Evolutionary conservation across 164 flowering plant species (phyloP), one percentile per base, ranked within the genome.

Genomic region (Liquidambar formosana): DNA sequence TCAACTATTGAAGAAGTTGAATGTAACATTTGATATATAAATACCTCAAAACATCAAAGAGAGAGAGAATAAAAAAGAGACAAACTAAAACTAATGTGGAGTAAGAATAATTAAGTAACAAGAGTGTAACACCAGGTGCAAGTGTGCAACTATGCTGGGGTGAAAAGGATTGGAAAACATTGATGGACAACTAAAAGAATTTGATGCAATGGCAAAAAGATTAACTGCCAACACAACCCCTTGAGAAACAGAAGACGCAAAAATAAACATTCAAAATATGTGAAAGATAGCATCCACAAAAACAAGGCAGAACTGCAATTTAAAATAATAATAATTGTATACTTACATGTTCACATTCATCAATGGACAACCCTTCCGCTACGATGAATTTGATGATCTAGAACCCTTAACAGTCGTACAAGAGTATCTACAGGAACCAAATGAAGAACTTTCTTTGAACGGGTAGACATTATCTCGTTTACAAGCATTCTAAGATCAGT

Each of bases 381-480:
- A n/a, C 83, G 84, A 76, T 85, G 99, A 78, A 95, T 89, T 70
- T 95, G 97, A 72, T 85, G 87, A 82, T 93, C 99, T 58, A 95
- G 76, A 73, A 89, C 85, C 68, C 67, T 85, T 57, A 95, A 76
- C 33, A 87, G 74, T 70, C 90, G 89, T 25, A 79, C 84, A 64
- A 95, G 92, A 76, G 65, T 73, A 69, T 89, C 94, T 68, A 83
- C 88, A 71, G 98, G 92, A 75, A 90, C 88, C 86, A 91, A 75
- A 77, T 89, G 94, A 10, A 95, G 86, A 67, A 85, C 67, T 48
- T 80, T 86, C 75, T 90, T 90, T 61, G 84, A 77, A 65, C 91
- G 85, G 52, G 86, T 75, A 3, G 96, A 81, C 81, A 86, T 78
- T 75, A 93, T 74, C 79, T 93, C 97, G 73, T 85, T 90, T 47